Base-by-base conservation (phyloP, 345 rosid species). In the Diplotaxis tenuifolia region DNA sequence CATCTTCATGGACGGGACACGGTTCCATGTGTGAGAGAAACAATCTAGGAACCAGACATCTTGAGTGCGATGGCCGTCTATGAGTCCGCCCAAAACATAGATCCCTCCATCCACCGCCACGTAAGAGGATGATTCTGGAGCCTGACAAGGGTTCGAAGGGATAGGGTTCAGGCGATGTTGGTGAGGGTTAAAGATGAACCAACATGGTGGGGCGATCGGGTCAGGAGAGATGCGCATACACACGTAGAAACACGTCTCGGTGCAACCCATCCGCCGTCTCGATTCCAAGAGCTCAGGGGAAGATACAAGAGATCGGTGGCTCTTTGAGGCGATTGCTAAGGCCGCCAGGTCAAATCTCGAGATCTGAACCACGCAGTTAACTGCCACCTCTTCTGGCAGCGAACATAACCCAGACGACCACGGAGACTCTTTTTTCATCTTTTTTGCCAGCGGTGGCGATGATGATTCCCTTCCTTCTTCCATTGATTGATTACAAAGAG, bases 341-440 rank as follows among this genome's bases (percentile, higher is more conserved):
- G 62, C 32, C 11, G 89, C 88, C 61, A 82, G 82, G 69, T 83
- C 75, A 27, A 75, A 75, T 38, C 88, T 78, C 7, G 91, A 88
- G 52, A 86, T 23, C 14, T 87, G 88, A 3, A 91, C 85, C 14
- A 91, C 65, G 61, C 84, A 82, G 79, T 80, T 86, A 5, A 84
- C 21, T 11, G 84, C 80, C 45, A 91, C 72, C 64, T 84, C 92
- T 56, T 85, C 73, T 11, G 97, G 86, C n/a, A 89, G 83, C n/a
- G 68, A 49, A 5, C 27, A 16, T 27, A 65, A 47, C 58, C 60
- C 47, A 45, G 50, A n/a, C 50, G 19, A 38, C 47, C 15, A 45
- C 52, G 52, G 52, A 14, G 52, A 45, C 16, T 22, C 31, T n/a
- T n/a, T n/a, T 27, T 22, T 27, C 60, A 22, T 5, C 59, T 7